Evolutionary conservation across 2,329 filamentous ascomycete species (phyloP).

Genomic region (Aspergillus tubingensis): DNA sequence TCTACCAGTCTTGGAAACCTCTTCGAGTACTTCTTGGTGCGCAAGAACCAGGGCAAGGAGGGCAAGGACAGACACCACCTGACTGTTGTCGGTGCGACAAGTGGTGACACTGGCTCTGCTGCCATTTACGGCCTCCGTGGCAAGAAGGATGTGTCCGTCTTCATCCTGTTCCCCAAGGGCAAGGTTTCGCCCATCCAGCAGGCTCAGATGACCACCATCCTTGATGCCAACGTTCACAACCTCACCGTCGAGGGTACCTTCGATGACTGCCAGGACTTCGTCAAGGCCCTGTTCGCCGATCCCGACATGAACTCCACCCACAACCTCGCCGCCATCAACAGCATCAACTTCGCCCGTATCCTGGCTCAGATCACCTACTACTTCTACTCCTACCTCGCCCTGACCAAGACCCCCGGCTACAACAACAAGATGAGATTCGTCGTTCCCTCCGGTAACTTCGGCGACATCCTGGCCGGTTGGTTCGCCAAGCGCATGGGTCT

Average conservation of each 20-base stretch:
- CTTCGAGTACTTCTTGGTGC: conserved; percentile 56
- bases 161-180: conserved; percentile 91
- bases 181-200: conserved; percentile 91
- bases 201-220: conserved; percentile 93
- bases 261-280: conserved; percentile 95
- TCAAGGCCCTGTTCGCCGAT: conserved; percentile 91
- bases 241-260: conserved; percentile 87
- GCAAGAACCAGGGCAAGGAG: conserved; percentile 46
- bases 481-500: conserved; percentile 90
- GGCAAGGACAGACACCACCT: conserved; percentile 71
- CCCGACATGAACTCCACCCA: conserved; percentile 77
- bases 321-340: conserved; percentile 91
- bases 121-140: conserved; percentile 93
- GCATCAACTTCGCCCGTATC: conserved; percentile 94
- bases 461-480: conserved; percentile 85
- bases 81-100: conserved; percentile 84
- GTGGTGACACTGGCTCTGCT: conserved; percentile 84
- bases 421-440: conserved; percentile 71
- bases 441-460: conserved; percentile 94
- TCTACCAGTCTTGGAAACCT: conserved; percentile 90
- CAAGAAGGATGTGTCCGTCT: conserved; percentile 95
- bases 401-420: conserved; percentile 63
- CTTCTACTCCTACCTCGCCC: conserved; percentile 88
- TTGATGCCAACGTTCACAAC: conserved; percentile 91
- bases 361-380: conserved; percentile 97